phyloP scores from a whole-genome alignment of 2,329 filamentous ascomycete genomes.

The Xylariaceae sp. region DNA sequence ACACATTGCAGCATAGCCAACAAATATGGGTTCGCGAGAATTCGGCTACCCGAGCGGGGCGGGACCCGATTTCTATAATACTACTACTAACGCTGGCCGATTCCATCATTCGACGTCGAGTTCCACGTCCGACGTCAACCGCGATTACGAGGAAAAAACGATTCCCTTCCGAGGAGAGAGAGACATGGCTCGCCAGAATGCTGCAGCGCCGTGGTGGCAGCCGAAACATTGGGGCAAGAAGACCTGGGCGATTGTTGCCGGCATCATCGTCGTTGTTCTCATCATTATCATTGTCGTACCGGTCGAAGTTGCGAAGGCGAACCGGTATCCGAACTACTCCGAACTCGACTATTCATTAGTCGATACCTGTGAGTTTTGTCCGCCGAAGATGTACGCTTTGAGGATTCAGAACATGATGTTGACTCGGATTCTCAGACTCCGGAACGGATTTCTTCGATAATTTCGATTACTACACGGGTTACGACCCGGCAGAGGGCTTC shows the following conservation, averaged over 20 bases:
- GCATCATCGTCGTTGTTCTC: slow-evolving; percentile 38
- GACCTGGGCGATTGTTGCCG: slow-evolving; percentile 43
- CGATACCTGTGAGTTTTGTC: slow-evolving; percentile 43
- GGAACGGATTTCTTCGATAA: slow-evolving; percentile 51
- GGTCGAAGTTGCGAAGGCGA: slow-evolving; percentile 38
- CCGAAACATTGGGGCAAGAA: slow-evolving; percentile 51
- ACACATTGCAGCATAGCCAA: not conserved
- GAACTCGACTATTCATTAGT: slow-evolving; percentile 43
- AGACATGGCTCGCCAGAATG: too few species aligned
- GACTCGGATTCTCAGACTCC: slow-evolving; percentile 35
- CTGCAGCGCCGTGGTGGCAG: slow-evolving; percentile 38
- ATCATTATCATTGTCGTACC: slow-evolving; percentile 46
- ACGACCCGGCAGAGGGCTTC: slow-evolving; percentile 48
- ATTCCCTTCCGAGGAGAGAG: too few species aligned
- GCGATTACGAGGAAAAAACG: too few species aligned
- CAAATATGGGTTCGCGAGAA: slow-evolving; percentile 25
- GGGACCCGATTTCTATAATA: slow-evolving; percentile 20
- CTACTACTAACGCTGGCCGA: slow-evolving; percentile 22
- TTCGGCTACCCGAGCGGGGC: slow-evolving; percentile 14
- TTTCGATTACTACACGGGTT: slow-evolving; percentile 50
- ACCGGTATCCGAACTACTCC: slow-evolving; percentile 47
- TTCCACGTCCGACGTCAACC: too few species aligned
- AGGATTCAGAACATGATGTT: not conserved
- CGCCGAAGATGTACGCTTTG: not conserved
- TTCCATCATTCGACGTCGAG: not conserved